phyloP scores from a whole-genome alignment of 2,329 filamentous ascomycete species.

The Bipolaris oryzae region DNA sequence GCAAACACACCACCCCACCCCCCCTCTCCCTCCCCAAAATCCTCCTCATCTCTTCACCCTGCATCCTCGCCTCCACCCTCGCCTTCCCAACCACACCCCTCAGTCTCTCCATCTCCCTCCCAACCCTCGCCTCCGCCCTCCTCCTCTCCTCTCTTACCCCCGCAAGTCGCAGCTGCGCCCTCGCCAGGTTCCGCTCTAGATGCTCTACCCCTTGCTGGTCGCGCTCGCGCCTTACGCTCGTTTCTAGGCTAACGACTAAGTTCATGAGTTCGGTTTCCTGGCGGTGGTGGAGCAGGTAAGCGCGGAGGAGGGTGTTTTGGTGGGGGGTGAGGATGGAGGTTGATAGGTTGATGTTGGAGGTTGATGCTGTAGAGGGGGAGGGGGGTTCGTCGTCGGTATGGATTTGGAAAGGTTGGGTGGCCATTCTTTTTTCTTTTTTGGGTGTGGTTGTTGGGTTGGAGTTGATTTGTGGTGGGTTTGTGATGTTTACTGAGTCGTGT shows the following conservation, averaged over 20 bases:
- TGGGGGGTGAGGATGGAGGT: neutral
- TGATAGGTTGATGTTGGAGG: neutral
- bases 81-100: neutral
- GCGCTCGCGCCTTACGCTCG: slow-evolving; percentile 6
- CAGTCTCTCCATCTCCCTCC: slow-evolving; percentile 1
- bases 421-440: too few relatives aligned
- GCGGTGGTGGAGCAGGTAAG: neutral
- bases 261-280: slow-evolving; percentile 2
- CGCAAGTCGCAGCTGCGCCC: neutral
- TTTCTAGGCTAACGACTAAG: slow-evolving; percentile 1
- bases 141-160: neutral
- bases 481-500: too few relatives aligned
- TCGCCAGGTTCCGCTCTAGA: neutral
- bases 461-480: too few relatives aligned
- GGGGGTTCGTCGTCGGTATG: too few relatives aligned
- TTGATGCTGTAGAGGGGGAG: neutral
- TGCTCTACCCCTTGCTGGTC: neutral
- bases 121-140: neutral
- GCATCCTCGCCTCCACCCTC: neutral
- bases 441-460: too few relatives aligned
- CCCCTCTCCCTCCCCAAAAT: neutral
- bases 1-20: neutral
- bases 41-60: neutral
- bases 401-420: too few relatives aligned
- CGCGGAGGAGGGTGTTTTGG: slow-evolving; percentile 1